A percentile compares a stretch with the other conserved stretches of the same genome.
These are phyloP conservation scores for Orbilia quercus DNA, from an alignment of 2,329 filamentous ascomycete genomes.

Conservation along the genomic window DNA sequence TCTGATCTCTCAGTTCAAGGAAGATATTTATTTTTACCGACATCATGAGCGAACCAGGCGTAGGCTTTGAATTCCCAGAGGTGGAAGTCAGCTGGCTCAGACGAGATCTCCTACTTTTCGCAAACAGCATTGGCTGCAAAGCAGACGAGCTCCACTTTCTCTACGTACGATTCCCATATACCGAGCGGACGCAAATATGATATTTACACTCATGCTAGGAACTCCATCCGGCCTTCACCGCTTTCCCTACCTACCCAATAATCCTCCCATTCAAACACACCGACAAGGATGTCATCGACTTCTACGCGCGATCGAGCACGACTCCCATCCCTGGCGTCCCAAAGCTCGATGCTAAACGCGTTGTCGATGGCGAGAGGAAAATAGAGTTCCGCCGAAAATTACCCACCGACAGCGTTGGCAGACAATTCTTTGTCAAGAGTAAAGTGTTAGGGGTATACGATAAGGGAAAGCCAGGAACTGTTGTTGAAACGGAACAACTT, in stretches of 20 bases:
- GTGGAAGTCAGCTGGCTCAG: constrained; percentile 84
- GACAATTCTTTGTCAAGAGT: constrained; percentile 78
- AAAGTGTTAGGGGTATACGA: constrained; percentile 89
- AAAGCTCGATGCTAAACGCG: constrained; percentile 77
- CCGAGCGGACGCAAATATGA: background rate
- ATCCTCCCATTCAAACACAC: constrained; percentile 85
- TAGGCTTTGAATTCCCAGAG: constrained; percentile 79
- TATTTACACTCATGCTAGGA: constrained; percentile 69
- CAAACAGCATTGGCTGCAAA: constrained; percentile 85
- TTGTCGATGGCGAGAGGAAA: constrained; percentile 85
- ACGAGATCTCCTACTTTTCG: constrained; percentile 89
- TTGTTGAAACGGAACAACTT: constrained; percentile 81
- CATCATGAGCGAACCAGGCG: constrained; percentile 33
- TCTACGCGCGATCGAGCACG: constrained; percentile 75
- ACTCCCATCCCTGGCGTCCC: constrained; percentile 79
- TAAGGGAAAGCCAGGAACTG: constrained; percentile 84
- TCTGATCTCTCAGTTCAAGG: background rate
- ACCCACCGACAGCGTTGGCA: constrained; percentile 76
- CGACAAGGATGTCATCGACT: constrained; percentile 81
- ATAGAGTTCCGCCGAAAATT: constrained; percentile 81
- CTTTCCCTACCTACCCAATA: constrained; percentile 89
- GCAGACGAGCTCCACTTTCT: constrained; percentile 92
- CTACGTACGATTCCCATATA: constrained; percentile 75
- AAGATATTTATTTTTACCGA: too few relatives aligned
- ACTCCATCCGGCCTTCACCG: constrained; percentile 83